A percentile compares a stretch with the other conserved stretches of the same genome.
Evolutionary conservation across 495 filamentous ascomycete genomes (phyloP).

Genomic region (Articulospora tetracladia): DNA sequence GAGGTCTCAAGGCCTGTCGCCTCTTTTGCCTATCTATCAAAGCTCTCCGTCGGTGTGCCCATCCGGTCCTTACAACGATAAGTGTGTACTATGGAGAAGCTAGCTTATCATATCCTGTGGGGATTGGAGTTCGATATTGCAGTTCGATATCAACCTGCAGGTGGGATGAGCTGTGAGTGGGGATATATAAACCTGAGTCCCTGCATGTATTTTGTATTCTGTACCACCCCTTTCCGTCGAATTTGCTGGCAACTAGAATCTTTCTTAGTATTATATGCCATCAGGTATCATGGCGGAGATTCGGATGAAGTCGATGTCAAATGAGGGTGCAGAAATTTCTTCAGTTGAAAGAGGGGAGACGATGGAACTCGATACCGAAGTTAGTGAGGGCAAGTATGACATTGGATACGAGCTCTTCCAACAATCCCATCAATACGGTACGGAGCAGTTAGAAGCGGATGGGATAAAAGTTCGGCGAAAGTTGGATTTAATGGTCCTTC

Average conservation of each 20-base stretch:
- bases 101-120: no score
- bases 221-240: not conserved
- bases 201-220: no score
- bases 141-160: no score
- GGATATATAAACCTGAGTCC: no score
- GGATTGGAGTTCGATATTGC: no score
- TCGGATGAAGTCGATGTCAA: not conserved
- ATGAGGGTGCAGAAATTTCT: not conserved
- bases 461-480: conserved; percentile 2
- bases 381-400: conserved; percentile 15
- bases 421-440: conserved; percentile 30
- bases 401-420: conserved; percentile 26
- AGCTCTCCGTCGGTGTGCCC: no score
- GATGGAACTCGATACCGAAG: not conserved
- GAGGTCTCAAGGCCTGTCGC: no score
- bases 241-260: not conserved
- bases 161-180: no score
- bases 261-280: not conserved
- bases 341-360: not conserved
- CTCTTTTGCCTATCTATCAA: no score
- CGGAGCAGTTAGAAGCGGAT: conserved; percentile 28
- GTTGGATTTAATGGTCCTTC: not conserved
- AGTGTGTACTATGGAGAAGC: no score
- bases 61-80: no score
- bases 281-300: not conserved